Conservation (phyloP, 768 basidiomycete species). For the Strobilomyces echinocephalus region DNA sequence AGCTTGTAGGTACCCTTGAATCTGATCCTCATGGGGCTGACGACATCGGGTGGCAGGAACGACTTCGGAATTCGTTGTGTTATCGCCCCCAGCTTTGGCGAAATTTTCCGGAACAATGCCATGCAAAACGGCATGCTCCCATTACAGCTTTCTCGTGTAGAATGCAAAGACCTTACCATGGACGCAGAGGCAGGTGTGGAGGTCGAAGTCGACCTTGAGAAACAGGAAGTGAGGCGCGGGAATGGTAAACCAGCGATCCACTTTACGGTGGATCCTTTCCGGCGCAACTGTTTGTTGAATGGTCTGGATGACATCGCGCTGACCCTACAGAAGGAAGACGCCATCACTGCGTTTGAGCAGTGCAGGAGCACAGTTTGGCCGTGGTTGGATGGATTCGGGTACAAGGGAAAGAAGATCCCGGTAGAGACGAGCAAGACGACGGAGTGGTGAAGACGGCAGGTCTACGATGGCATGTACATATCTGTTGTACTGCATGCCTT, state of each 20-base stretch:
- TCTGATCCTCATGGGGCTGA: conserved; percentile 4
- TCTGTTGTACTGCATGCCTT: background rate
- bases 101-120: conserved; percentile 84
- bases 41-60: conserved; percentile 40
- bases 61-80: conserved; percentile 89
- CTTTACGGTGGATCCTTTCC: conserved; percentile 86
- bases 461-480: background rate
- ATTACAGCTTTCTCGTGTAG: conserved; percentile 60
- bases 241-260: conserved; percentile 69
- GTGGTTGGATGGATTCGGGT: conserved; percentile 96
- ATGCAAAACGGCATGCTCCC: conserved; percentile 96
- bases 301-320: conserved; percentile 96
- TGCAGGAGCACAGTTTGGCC: conserved; percentile 79
- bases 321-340: conserved; percentile 73
- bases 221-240: conserved; percentile 67
- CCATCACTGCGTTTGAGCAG: conserved; percentile 79
- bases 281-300: conserved; percentile 89
- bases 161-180: conserved; percentile 66
- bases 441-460: conserved; percentile 56
- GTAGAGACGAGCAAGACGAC: conserved; percentile 45
- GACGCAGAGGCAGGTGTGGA: conserved; percentile 75
- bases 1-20: conserved; percentile 52
- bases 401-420: conserved; percentile 73
- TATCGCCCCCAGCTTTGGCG: conserved; percentile 85
- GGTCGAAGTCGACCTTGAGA: conserved; percentile 81